Evolutionary conservation across 2,329 filamentous ascomycete species (phyloP).

Genomic region (Stenocarpella maydis): DNA sequence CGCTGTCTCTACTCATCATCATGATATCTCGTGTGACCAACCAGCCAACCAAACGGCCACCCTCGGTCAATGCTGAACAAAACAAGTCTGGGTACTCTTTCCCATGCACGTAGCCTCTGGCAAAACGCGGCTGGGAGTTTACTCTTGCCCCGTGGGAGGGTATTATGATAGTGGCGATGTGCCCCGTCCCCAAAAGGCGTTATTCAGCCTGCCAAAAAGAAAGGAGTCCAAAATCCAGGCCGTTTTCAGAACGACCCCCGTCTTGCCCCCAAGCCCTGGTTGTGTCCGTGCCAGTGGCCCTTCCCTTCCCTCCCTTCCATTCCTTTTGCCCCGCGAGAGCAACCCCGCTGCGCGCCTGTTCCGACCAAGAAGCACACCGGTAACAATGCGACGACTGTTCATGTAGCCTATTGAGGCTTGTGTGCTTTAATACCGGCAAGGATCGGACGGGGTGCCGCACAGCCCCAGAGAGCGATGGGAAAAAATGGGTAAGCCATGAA

Average conservation of each 20-base stretch:
- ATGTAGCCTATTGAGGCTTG: constrained; percentile 15
- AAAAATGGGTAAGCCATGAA: not conserved
- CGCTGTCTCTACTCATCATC: constrained; percentile 4
- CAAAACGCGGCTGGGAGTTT: not conserved
- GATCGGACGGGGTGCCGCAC: not conserved
- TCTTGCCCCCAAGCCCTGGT: not conserved
- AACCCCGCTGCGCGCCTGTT: not conserved
- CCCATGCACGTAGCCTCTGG: not conserved
- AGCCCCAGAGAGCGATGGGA: not conserved
- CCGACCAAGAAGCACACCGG: constrained; percentile 5
- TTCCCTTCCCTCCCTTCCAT: not conserved
- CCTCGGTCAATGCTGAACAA: not conserved
- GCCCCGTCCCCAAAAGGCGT: not conserved
- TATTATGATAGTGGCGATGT: too few species aligned
- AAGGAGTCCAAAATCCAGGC: not conserved
- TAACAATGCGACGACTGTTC: constrained; percentile 16
- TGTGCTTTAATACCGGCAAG: not conserved
- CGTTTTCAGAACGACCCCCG: not conserved
- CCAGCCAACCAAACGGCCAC: not conserved
- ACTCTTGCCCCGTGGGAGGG: not conserved
- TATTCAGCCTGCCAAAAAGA: not conserved
- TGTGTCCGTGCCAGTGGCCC: too few species aligned
- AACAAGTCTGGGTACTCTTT: not conserved
- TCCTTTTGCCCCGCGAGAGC: too few species aligned
- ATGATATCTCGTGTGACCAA: constrained; percentile 6